A percentile compares a stretch with the other conserved stretches of the same genome.
phyloP scores from a whole-genome alignment of 2,329 filamentous ascomycete genomes.

The Epichloe sp. region DNA sequence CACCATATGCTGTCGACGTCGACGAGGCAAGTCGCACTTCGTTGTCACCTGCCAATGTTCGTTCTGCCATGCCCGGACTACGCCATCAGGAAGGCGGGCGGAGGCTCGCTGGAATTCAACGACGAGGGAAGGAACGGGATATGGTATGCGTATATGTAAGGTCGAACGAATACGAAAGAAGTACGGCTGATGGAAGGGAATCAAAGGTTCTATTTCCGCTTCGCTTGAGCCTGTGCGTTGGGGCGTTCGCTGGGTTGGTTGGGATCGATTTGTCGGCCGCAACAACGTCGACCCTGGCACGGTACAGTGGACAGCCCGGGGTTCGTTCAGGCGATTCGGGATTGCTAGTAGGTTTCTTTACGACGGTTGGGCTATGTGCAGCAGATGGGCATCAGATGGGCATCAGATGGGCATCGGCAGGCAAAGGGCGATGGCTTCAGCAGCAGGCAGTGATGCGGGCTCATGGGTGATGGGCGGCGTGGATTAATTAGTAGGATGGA shows the following conservation, averaged over 20 bases:
- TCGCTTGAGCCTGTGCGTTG: background rate
- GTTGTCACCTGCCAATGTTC: slow-evolving; percentile 43
- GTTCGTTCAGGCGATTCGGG: background rate
- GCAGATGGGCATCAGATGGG: background rate
- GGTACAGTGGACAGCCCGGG: background rate
- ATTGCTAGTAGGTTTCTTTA: background rate
- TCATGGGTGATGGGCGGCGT: background rate
- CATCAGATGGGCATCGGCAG: background rate
- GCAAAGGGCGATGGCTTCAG: background rate
- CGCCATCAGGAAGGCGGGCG: slow-evolving; percentile 44
- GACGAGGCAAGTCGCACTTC: slow-evolving; percentile 38
- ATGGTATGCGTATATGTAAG: background rate
- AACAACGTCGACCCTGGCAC: background rate
- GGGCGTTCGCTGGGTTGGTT: slow-evolving; percentile 1
- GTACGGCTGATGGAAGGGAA: background rate
- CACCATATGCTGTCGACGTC: slow-evolving; percentile 20
- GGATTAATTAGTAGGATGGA: background rate
- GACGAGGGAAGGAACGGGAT: slow-evolving; percentile 4
- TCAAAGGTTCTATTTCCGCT: background rate
- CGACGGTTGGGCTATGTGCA: background rate
- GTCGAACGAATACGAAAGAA: background rate
- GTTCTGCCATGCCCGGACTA: slow-evolving; percentile 54
- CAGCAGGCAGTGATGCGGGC: background rate
- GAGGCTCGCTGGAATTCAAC: slow-evolving; percentile 12
- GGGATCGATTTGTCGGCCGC: slow-evolving; percentile 1